These are phyloP conservation scores for Ceratobasidium papillatum DNA, from an alignment of 1,284 basidiomycete species.

Conservation along the genomic window DNA sequence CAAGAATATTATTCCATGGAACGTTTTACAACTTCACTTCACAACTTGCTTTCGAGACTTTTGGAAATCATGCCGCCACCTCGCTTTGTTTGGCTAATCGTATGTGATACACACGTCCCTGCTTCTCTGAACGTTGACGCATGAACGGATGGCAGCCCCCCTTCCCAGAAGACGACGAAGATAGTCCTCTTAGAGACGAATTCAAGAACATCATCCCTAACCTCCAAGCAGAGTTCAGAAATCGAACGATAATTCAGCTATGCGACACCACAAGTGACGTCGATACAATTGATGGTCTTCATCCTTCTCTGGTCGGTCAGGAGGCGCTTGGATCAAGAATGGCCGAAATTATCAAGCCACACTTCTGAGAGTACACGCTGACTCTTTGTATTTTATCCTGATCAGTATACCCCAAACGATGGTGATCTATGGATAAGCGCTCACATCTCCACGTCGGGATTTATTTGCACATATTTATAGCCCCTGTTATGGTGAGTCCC, in stretches of 20 bases:
- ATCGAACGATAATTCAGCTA: neutral
- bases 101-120: neutral
- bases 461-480: no score
- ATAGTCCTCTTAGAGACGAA: neutral
- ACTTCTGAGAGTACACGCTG: neutral
- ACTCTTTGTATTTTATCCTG: neutral
- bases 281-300: conserved; percentile 11
- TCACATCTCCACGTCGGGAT: no score
- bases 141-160: neutral
- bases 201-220: neutral
- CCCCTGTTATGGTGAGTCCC: no score
- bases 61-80: neutral
- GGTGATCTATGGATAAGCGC: no score
- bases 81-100: conserved; percentile 4
- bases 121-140: neutral
- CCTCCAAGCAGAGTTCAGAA: neutral
- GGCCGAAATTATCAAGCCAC: neutral
- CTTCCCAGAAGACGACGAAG: neutral
- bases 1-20: conserved; percentile 8
- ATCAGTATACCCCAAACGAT: no score
- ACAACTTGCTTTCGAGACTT: neutral
- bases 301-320: conserved; percentile 8
- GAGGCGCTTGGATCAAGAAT: neutral
- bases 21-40: neutral
- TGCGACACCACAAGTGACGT: neutral